phyloP scores from a whole-genome alignment of 305 asterid genomes.

The Fraxinus sp. region DNA sequence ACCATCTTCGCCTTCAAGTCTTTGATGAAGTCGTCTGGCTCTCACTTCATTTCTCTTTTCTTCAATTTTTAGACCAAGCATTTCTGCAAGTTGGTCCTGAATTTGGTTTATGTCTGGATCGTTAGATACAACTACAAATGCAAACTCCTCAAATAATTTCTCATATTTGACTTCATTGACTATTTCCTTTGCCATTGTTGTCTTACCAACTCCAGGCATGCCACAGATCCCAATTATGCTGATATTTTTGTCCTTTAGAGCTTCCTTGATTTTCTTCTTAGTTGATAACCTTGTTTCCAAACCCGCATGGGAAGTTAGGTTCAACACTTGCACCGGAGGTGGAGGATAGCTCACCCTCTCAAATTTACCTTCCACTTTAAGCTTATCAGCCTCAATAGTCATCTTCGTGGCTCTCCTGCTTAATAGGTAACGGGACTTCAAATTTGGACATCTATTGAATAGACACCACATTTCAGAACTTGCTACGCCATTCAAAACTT shows the following conservation, averaged over 20 bases:
- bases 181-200: no score
- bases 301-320: not conserved
- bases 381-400: not conserved
- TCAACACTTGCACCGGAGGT: not conserved
- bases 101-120: not conserved
- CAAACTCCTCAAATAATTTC: not conserved
- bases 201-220: conserved; percentile 3
- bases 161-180: not conserved
- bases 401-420: conserved; percentile 24
- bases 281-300: not conserved
- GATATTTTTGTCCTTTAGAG: conserved; percentile 8
- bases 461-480: not conserved
- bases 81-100: conserved; percentile 8
- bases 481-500: not conserved
- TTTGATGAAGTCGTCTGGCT: not conserved
- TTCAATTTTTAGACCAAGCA: conserved; percentile 16
- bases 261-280: conserved; percentile 3
- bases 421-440: conserved; percentile 12
- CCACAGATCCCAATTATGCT: conserved; percentile 24
- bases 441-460: not conserved
- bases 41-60: not conserved
- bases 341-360: not conserved
- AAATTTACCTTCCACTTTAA: not conserved
- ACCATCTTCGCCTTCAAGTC: no score
- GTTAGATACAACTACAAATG: conserved; percentile 2